Evolutionary conservation across 495 filamentous ascomycete species (phyloP), one percentile per base, ranked within the genome.

Genomic region (Xylaria grammica): DNA sequence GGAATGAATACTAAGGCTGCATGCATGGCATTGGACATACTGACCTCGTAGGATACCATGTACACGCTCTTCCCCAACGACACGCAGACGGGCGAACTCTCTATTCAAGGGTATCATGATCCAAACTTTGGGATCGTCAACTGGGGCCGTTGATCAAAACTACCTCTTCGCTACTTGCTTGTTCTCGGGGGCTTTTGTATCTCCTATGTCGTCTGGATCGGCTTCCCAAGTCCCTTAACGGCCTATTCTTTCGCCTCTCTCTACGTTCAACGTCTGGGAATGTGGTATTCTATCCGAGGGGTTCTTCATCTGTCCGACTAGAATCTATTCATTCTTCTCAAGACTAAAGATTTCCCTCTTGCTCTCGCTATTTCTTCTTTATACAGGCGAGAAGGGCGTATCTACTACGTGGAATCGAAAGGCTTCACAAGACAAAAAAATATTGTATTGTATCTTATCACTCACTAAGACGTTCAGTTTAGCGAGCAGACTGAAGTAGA

Each of bases 1-100:
- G n/a, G n/a, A n/a, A n/a, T n/a, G n/a, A n/a, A n/a, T n/a, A n/a
- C n/a, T n/a, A n/a, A n/a, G n/a, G n/a, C n/a, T n/a, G n/a, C n/a
- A n/a, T n/a, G n/a, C n/a, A n/a, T n/a, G n/a, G n/a, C n/a, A n/a
- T n/a, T n/a, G n/a, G n/a, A n/a, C n/a, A n/a, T n/a, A n/a, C n/a
- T n/a, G n/a, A n/a, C n/a, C 4, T 49, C 20, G 6, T 34, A 77
- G 74, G 72, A 77, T 36, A 68, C 69, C 8, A 70, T 78, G 46
- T 72, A 75, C 62, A 50, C 68, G 11, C 62, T 78, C 7, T 78
- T 78, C 50, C 75, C 76, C 22, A 68, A 69, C 42, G 73, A 78
- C 42, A 74, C 75, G 36, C 71, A 74, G 52, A 78, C 75, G 15
- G 76, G 76, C 48, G 74, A 74, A 42, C 51, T 76, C 36, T 73